Conservation (phyloP, 1,139 yeast species). For the Suzukiozyma palmioleophila region DNA sequence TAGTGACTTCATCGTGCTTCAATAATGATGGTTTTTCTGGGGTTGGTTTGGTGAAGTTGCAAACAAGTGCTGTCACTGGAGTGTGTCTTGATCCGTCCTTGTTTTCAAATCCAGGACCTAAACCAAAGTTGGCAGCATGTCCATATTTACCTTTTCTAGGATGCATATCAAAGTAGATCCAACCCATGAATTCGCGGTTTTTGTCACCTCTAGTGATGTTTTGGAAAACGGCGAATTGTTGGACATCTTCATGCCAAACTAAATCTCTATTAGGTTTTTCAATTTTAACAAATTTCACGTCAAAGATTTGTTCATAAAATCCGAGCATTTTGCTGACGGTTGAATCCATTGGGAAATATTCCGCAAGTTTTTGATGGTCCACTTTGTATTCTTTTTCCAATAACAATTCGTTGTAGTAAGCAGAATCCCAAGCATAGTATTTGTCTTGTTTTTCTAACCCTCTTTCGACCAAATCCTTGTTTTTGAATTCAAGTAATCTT, state of each 20-base stretch:
- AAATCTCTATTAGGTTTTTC: slow-evolving; percentile 26
- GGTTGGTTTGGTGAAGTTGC: slow-evolving; percentile 80
- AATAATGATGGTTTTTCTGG: slow-evolving; percentile 67
- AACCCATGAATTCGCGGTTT: slow-evolving; percentile 64
- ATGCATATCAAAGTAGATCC: slow-evolving; percentile 75
- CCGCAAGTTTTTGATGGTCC: slow-evolving; percentile 66
- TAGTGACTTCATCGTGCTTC: slow-evolving; percentile 74
- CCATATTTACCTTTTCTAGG: slow-evolving; percentile 85
- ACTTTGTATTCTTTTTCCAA: slow-evolving; percentile 67
- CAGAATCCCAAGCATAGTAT: slow-evolving; percentile 71
- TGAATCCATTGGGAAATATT: slow-evolving; percentile 70
- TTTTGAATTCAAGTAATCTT: slow-evolving; percentile 48
- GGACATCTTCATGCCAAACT: slow-evolving; percentile 76
- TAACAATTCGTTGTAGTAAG: slow-evolving; percentile 59
- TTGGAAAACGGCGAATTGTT: slow-evolving; percentile 71
- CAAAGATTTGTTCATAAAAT: slow-evolving; percentile 65
- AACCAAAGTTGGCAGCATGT: slow-evolving; percentile 80
- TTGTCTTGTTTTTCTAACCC: slow-evolving; percentile 36
- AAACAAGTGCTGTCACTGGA: slow-evolving; percentile 76
- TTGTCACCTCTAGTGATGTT: slow-evolving; percentile 36
- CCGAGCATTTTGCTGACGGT: slow-evolving; percentile 66
- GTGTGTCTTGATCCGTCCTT: slow-evolving; percentile 47
- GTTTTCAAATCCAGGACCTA: slow-evolving; percentile 56
- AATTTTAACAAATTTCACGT: slow-evolving; percentile 58
- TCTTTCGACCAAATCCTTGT: slow-evolving; percentile 42